Base-by-base conservation (phyloP, 257 asterid genomes). In the Misopates orontium region DNA sequence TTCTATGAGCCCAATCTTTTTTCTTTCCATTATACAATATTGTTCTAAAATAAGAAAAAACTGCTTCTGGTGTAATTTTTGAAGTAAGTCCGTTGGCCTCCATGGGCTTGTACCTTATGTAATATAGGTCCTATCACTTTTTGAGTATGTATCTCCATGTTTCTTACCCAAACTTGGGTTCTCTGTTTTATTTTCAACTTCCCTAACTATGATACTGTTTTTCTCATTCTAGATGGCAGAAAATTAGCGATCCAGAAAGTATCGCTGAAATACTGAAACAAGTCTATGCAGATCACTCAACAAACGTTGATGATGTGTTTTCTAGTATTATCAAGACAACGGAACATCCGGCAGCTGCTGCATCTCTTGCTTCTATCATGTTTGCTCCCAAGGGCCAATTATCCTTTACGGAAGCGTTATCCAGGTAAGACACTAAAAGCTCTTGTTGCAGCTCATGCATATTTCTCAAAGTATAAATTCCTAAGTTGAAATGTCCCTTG, bases 311-410 rank as follows among this genome's bases (percentile, higher is more conserved):
- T 66, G 84, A 82, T 8, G 96, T 90, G 71, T 93, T 90, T 60
- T 72, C 90, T 19, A 78, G 77, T 44, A 90, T 93, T 63, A 69
- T 93, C 15, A 78, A 86, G 73, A 80, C 86, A 15, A 87, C 96
- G 22, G 85, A 88, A 54, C 99, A 93, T 73, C 99, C 97, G 49
- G 97, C 96, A 1, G 96, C 99, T 18, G 95, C 99, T 49, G 97
- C 99, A 58, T 82, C 97, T 25, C 80, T 93, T 19, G 95, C 96
- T 50, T 90, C 97, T 0, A 93, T 90, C 69, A 84, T 93, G 90
- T 90, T 86, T 66, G 96, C 97, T 44, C 99, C 99, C 31, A 80
- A 47, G 56, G 96, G 84, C 24, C 78, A 86, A 22, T 67, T 93
- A 55, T 79, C 90, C 50, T 90, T 93, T 57, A 76, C 80, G 40